Conservation (phyloP, 2,329 filamentous ascomycete species). For the Aspergillus proliferans region DNA sequence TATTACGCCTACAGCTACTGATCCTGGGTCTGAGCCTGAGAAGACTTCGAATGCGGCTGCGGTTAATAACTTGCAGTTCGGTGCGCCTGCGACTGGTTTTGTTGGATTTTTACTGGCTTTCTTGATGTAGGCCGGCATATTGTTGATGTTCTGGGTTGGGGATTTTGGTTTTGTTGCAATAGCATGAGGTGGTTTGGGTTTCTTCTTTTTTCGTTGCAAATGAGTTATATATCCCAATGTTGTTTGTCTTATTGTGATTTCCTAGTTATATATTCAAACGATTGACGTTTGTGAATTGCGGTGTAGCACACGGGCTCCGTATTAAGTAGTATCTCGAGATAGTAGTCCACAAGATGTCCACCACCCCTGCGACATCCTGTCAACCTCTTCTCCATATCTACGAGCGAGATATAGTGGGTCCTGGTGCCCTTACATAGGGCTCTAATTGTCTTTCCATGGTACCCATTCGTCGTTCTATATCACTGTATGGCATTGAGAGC, state of each 20-base stretch:
- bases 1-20: slow-evolving; percentile 8
- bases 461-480: too few relatives aligned
- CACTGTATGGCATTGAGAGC: too few relatives aligned
- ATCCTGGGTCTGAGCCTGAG: slow-evolving; percentile 10
- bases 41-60: slow-evolving; percentile 26
- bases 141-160: too few relatives aligned
- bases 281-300: too few relatives aligned
- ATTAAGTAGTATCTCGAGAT: too few relatives aligned
- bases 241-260: too few relatives aligned
- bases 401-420: not conserved
- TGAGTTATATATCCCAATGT: too few relatives aligned
- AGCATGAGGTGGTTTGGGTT: not conserved
- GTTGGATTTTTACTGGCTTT: slow-evolving; percentile 18
- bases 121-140: slow-evolving; percentile 3
- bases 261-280: too few relatives aligned
- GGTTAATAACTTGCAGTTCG: slow-evolving; percentile 19
- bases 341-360: too few relatives aligned
- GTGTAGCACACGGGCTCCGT: too few relatives aligned
- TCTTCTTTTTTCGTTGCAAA: not conserved
- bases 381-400: not conserved
- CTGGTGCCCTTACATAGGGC: not conserved
- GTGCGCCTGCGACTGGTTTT: slow-evolving; percentile 29
- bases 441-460: too few relatives aligned
- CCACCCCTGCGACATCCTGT: too few relatives aligned
- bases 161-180: not conserved